Percentiles rank a stretch among this genome's conserved stretches.
Conservation (phyloP, 441 rosid genomes). For the Corymbia calophylla region DNA sequence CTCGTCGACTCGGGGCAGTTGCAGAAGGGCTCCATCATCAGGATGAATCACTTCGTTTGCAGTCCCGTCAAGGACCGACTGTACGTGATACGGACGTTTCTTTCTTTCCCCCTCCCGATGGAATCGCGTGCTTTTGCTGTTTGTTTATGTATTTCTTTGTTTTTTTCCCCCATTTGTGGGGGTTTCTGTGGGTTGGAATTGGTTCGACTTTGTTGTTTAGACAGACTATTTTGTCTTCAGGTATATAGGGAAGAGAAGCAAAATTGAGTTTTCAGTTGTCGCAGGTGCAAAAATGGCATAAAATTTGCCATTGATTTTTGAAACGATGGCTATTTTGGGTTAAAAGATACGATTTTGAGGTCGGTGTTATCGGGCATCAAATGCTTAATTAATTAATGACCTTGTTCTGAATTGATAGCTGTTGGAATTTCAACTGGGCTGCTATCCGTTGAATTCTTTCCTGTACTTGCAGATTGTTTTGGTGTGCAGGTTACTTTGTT, state of each 20-base stretch:
- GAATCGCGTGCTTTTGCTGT: not conserved
- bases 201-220: not conserved
- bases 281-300: not conserved
- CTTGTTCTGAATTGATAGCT: not conserved
- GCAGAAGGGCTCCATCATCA: constrained; percentile 54
- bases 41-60: constrained; percentile 46
- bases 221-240: not conserved
- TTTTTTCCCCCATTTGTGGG: not conserved
- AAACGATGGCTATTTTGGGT: not conserved
- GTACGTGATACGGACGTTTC: not conserved
- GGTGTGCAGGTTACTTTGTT: not conserved
- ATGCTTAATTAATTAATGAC: not conserved
- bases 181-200: not conserved
- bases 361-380: not conserved
- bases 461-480: not conserved
- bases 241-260: not conserved
- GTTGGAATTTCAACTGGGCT: not conserved
- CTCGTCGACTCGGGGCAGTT: constrained; percentile 40
- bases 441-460: not conserved
- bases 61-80: constrained; percentile 31
- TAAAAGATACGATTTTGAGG: not conserved
- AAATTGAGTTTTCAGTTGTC: not conserved
- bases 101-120: not conserved
- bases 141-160: not conserved
- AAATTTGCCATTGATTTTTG: not conserved